Base-by-base conservation (phyloP, 2,329 filamentous ascomycete genomes). In the Sphaceloma murrayae region DNA sequence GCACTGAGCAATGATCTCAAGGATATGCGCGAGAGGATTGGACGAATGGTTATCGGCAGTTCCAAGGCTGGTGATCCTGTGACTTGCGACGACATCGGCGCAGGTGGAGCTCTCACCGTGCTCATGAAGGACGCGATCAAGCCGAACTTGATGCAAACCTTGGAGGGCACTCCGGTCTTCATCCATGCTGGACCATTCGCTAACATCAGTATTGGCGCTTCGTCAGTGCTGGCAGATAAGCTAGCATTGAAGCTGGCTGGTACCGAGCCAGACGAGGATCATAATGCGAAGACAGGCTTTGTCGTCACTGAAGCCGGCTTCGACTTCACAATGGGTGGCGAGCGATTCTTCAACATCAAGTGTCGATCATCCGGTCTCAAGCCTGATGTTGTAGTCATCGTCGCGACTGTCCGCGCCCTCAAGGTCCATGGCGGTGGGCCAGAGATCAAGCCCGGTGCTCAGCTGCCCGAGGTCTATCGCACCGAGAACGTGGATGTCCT, bases 291-390 rank as follows among this genome's bases (percentile, higher is more conserved):
- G 72, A 77, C 84, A 21, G 91, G 91, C 7, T 96, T 91, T 56
- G 89, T 95, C 16, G 80, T 98, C 27, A 98, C 91, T 1, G 91
- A 98, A 65, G 89, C 91, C 43, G 91, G 91, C 7, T 98, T 98
- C 64, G 91, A 98, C 66, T 98, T 98, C 68, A 96, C 91, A 57
- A 98, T 98, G 91, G 91, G 91, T 52, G 91, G 91, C 51, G 91
- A 98, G 74, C 83, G 91, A 43, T 98, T 98, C 75, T 96, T 98
- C 78, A 96, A 98, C 72, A 96, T 98, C 73, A 98, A 98, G 74
- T 96, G 91, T 69, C 83, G 91, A 49, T 84, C 87, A 7, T 95
- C 89, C 4, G 89, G 89, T 17, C 80, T 98, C 34, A 78, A 86
- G 2, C 91, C 91, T 2, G 91, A 98, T 58, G 85, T 87, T 1